Conservation (phyloP, 306 rosid species). For the Luffa acutangula region DNA sequence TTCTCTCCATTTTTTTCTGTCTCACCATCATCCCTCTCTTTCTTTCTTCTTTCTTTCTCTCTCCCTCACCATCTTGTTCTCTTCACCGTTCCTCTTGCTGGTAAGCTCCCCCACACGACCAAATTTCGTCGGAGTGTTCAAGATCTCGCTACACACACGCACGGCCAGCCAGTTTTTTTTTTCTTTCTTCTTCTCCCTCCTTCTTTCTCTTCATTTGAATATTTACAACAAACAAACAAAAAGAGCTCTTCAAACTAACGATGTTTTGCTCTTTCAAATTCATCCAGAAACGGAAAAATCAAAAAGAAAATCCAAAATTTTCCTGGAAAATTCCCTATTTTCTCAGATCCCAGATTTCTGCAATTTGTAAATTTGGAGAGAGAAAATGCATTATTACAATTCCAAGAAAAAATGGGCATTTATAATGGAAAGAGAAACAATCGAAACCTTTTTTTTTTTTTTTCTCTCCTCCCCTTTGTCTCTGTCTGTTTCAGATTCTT, state of each 20-base stretch:
- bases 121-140: too few species aligned
- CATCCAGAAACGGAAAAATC: not conserved
- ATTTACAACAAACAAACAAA: constrained; percentile 1
- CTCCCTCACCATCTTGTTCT: too few species aligned
- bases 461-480: not conserved
- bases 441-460: not conserved
- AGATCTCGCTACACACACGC: too few species aligned
- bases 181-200: too few species aligned
- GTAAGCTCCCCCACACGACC: too few species aligned
- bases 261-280: not conserved
- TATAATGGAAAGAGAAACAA: not conserved
- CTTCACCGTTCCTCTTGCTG: too few species aligned
- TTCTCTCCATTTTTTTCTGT: too few species aligned
- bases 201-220: too few species aligned
- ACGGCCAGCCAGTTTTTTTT: too few species aligned
- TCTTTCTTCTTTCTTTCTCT: too few species aligned
- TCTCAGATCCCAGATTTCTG: not conserved
- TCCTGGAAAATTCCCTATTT: not conserved
- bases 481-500: not conserved
- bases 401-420: not conserved
- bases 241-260: not conserved
- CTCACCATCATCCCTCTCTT: too few species aligned
- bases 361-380: not conserved
- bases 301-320: not conserved
- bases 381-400: not conserved